Conservation (phyloP, 1,139 yeast genomes). For the Lodderomyces pseudojiufengensis region DNA sequence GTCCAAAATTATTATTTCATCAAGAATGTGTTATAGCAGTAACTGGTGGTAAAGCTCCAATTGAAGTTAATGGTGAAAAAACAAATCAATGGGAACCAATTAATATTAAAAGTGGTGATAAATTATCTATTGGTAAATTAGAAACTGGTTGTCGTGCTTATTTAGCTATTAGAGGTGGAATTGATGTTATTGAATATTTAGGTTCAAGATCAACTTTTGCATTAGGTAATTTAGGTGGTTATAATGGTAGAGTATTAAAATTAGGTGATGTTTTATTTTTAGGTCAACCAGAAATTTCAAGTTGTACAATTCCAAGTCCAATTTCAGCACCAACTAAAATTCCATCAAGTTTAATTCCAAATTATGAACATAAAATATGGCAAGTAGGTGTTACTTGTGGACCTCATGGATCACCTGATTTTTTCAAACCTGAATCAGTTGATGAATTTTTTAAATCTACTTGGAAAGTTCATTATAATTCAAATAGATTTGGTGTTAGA, state of each 20-base stretch:
- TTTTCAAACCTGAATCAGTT: conserved; percentile 74
- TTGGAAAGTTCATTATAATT: conserved; percentile 96
- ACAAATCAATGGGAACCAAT: conserved; percentile 67
- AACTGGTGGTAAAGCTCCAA: conserved; percentile 77
- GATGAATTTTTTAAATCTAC: conserved; percentile 67
- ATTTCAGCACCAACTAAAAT: conserved; percentile 56
- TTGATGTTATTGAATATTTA: conserved; percentile 88
- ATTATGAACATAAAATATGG: conserved; percentile 63
- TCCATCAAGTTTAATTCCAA: conserved; percentile 59
- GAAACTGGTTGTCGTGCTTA: conserved; percentile 83
- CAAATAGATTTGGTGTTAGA: conserved; percentile 94
- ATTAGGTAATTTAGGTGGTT: conserved; percentile 90
- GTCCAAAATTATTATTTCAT: conserved; percentile 84
- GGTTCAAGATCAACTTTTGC: conserved; percentile 98
- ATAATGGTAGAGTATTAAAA: conserved; percentile 86
- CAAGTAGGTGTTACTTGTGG: conserved; percentile 91
- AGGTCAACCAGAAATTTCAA: conserved; percentile 68
- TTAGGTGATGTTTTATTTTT: conserved; percentile 87
- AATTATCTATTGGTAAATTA: conserved; percentile 75
- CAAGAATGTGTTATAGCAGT: conserved; percentile 72
- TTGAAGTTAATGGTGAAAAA: conserved; percentile 60
- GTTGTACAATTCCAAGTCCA: conserved; percentile 72
- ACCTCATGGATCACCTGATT: conserved; percentile 97
- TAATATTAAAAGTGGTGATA: conserved; percentile 67
- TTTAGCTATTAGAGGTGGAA: conserved; percentile 86